Evolutionary conservation across 352 stramenopile genomes (phyloP).

Genomic region (Pythium chondricola): DNA sequence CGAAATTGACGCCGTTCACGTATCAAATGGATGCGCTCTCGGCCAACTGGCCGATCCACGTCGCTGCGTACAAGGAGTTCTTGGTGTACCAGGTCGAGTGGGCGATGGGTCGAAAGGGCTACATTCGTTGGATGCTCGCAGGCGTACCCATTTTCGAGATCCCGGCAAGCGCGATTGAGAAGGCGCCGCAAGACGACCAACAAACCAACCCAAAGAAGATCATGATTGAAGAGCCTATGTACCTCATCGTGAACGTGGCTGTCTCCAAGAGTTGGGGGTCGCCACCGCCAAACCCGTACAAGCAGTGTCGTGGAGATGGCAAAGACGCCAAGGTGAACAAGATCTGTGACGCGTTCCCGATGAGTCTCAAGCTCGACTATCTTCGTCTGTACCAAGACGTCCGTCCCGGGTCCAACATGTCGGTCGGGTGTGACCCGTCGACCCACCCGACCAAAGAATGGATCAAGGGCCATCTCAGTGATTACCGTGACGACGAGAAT

Average conservation of each 20-base stretch:
- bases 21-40: slow-evolving; percentile 91
- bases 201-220: slow-evolving; percentile 67
- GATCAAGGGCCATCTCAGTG: slow-evolving; percentile 51
- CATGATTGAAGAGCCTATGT: slow-evolving; percentile 90
- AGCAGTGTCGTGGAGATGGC: slow-evolving; percentile 27
- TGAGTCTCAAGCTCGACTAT: slow-evolving; percentile 55
- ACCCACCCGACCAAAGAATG: slow-evolving; percentile 52
- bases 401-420: slow-evolving; percentile 28
- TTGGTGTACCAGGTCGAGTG: slow-evolving; percentile 50
- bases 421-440: slow-evolving; percentile 36
- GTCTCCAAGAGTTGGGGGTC: slow-evolving; percentile 76
- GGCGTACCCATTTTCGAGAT: slow-evolving; percentile 86
- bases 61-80: slow-evolving; percentile 74
- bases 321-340: slow-evolving; percentile 23
- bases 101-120: slow-evolving; percentile 36
- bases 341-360: slow-evolving; percentile 12
- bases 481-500: slow-evolving; percentile 48
- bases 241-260: slow-evolving; percentile 90
- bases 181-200: slow-evolving; percentile 31
- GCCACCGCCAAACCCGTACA: slow-evolving; percentile 31
- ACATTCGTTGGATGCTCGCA: slow-evolving; percentile 67
- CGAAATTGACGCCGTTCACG: slow-evolving; percentile 17
- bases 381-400: slow-evolving; percentile 60
- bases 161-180: slow-evolving; percentile 39
- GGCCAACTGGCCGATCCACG: slow-evolving; percentile 75